Base-by-base conservation (phyloP, 257 asterid species). In the Solanum bulbocastanum region DNA sequence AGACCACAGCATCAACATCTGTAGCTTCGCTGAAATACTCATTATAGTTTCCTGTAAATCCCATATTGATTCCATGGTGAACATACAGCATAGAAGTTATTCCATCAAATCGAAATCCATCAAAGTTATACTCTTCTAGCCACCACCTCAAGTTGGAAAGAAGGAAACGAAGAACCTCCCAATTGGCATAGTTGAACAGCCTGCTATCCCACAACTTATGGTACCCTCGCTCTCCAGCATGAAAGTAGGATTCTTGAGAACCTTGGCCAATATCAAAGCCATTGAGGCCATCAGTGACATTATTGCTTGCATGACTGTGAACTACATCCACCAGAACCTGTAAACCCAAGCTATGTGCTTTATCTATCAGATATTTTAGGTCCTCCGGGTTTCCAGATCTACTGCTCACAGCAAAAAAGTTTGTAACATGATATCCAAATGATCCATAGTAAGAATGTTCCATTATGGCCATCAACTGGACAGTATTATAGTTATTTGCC, bases 101-200 rank as follows among this genome's bases (percentile, higher is more conserved):
- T 88, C 99, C 99, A 91, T 97, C 99, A 86, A 97, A 96, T 79
- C 99, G 95, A 92, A 97, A 97, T 49, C 99, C 99, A 66, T 97
- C 99, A 91, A 97, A 97, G 73, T 90, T 92, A 88, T 91, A 97
- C 93, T 97, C 99, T 82, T 97, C 98, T 10, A 96, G 89, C 99
- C 99, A 97, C 97, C 98, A 97, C 92, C 98, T 96, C 91, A 97
- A 92, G 90, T 97, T 97, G 73, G 99, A 97, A 44, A 97, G 93
- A 90, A 97, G 97, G 90, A 97, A 97, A 14, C 99, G 97, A 78
- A 97, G 98, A 91, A 96, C 99, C 91, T 97, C 99, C 99, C 99
- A 97, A 85, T 96, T 96, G 65, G 93, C 93, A 89, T 97, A 97
- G 88, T 97, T 97, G 90, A 96, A 97, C 42, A 97, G 89, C 90